phyloP scores from a whole-genome alignment of 73 alveolate species.

The Tetrahymena thermophila region DNA sequence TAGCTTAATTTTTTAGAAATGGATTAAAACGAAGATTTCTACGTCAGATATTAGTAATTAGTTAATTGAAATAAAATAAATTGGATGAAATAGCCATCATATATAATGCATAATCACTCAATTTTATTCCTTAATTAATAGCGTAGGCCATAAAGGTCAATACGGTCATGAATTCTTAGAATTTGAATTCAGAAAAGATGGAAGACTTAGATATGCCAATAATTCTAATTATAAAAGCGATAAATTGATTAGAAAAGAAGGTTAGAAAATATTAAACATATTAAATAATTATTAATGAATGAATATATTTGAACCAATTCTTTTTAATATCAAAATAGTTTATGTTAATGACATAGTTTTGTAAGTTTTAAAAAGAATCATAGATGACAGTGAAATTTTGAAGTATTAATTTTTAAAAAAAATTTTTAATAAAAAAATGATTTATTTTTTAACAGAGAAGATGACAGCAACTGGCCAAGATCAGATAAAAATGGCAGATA shows the following conservation, averaged over 20 bases:
- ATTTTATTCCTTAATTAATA: conserved; percentile 23
- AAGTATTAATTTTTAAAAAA: conserved; percentile 33
- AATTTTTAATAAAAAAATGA: neutral
- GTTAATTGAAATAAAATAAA: neutral
- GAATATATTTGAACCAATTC: too few species aligned
- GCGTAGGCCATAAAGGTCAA: conserved; percentile 92
- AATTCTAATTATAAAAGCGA: conserved; percentile 82
- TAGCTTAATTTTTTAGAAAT: neutral
- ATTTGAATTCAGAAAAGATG: conserved; percentile 87
- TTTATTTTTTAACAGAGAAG: conserved; percentile 43
- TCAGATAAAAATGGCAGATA: conserved; percentile 86
- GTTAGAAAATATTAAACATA: neutral
- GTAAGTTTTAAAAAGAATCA: conserved; percentile 66
- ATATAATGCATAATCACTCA: neutral
- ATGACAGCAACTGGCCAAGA: conserved; percentile 81
- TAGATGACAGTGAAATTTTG: conserved; percentile 76
- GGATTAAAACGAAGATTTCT: conserved; percentile 19
- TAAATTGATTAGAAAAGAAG: conserved; percentile 83
- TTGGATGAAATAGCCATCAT: neutral
- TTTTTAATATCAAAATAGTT: conserved; percentile 11
- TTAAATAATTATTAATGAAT: neutral
- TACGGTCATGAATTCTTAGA: conserved; percentile 97
- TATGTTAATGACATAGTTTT: conserved; percentile 66
- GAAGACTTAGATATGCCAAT: conserved; percentile 93
- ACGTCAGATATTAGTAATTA: conserved; percentile 24